Evolutionary conservation across 2,329 filamentous ascomycete species (phyloP), one percentile per base, ranked within the genome.

Genomic region (Pleurostoma richardsiae): DNA sequence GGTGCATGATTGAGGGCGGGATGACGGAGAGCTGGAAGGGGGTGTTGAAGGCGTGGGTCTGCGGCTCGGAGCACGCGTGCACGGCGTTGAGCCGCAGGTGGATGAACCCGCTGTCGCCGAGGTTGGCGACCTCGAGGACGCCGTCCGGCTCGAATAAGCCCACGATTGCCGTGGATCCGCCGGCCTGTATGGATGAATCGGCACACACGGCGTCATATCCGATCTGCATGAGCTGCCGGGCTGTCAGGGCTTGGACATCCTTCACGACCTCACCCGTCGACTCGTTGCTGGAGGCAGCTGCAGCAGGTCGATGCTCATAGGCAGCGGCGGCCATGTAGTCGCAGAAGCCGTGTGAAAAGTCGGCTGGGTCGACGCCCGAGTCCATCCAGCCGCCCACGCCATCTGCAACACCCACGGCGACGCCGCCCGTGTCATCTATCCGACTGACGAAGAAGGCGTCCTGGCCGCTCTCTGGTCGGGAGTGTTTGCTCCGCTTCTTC

Each of bases 1-100:
- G 88, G 27, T 83, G 80, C 47, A 90, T 79, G 68, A 96, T 85
- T 56, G 80, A 82, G 4, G 86, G 80, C 1, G 94, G 92, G 6
- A 96, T 85, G 45, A 96, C 83, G 45, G 90, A 92, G 39, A 99
- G 79, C 66, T 99, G 94, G 62, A 88, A 99, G 0, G 94, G 94
- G 0, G 94, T 97, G 67, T 99, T 99, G 77, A 99, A 99, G 40
- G 86, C 90, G 65, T 99, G 94, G 1, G 90, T 96, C 67, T 99
- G 94, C 28, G 90, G 86, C 42, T 84, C 80, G 2, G 90, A 95
- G 60, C 83, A 85, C 47, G 86, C 80, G 64, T 94, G 86, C 30
- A 99, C 88, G 10, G 87, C 89, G 55, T 92, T 95, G 29, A 89
- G 79, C 10, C 90, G 83, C 50, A 97, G 75, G 51, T 95, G 86